Base-by-base conservation (phyloP, 1,284 basidiomycete genomes). In the Porodaedalea pini region DNA sequence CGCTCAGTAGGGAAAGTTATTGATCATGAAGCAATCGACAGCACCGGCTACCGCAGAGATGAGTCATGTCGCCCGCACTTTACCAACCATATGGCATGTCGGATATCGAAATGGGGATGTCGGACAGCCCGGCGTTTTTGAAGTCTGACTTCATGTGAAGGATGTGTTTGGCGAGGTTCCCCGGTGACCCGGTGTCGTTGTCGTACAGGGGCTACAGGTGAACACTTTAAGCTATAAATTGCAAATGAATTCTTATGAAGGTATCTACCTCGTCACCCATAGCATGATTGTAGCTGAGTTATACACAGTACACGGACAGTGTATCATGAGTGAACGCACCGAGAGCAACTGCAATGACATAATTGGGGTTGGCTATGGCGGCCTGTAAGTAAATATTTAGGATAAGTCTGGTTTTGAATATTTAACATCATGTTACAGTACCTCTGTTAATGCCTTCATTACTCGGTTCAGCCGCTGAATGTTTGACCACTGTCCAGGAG, bases 11-110 rank as follows among this genome's bases (percentile, higher is more conserved):
- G 58, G 58, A 48, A 56, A 56, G 48, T 55, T 45, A 39, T 58
- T 58, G 21, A 58, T 54, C 57, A 58, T 58, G 37, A 58, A 58
- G 36, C 54, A 58, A 25, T 58, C 57, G 19, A 58, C 52, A 11
- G 51, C 57, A 23, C 40, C 44, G 11, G 44, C 52, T 23, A 54
- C 37, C 5, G 51, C 32, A 6, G 51, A 49, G 21, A 58, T 54
- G n/a, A n/a, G n/a, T n/a, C n/a, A n/a, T n/a, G 43, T 54, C 51
- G 1, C 51, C 51, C 1, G 56, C 23, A 31, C 29, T 58, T 25
- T 58, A 51, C 57, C 57, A 58, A 11, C 57, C 57, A 31, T 54
- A 53, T 41, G 57, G 51, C 43, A 58, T 54, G 23, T 58, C 57
- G 10, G 57, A 58, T 7, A 58, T 58, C 2, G 57, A 58, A 21